Evolutionary conservation across 1,284 basidiomycete species (phyloP).

Genomic region (Stereum hirsutum): DNA sequence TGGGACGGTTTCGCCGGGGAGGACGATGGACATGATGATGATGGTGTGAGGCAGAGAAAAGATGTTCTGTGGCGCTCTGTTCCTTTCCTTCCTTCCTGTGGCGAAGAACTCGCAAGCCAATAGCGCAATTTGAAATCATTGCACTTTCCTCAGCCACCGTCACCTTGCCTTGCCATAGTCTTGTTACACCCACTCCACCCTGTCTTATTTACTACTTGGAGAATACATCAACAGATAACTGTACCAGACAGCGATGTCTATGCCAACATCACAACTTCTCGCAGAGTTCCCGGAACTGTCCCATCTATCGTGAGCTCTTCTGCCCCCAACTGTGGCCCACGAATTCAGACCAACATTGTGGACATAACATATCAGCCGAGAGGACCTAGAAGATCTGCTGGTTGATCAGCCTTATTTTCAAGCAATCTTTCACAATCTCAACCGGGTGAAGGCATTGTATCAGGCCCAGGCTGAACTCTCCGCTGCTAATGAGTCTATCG

Average conservation of each 20-base stretch:
- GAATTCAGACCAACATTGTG: background rate
- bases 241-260: constrained; percentile 8
- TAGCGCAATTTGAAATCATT: too few relatives aligned
- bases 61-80: too few relatives aligned
- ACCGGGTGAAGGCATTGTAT: constrained; percentile 65
- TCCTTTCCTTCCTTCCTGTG: too few relatives aligned
- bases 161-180: too few relatives aligned
- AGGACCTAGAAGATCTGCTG: constrained; percentile 84
- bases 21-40: constrained; percentile 40
- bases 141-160: too few relatives aligned
- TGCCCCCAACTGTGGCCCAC: background rate
- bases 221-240: too few relatives aligned
- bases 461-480: constrained; percentile 71
- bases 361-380: constrained; percentile 39
- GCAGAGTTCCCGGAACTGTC: constrained; percentile 65
- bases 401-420: constrained; percentile 79
- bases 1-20: constrained; percentile 62
- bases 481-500: constrained; percentile 75
- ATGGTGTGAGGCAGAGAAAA: too few relatives aligned
- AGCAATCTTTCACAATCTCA: constrained; percentile 74
- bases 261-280: constrained; percentile 39
- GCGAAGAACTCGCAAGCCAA: too few relatives aligned
- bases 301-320: constrained; percentile 48
- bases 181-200: too few relatives aligned
- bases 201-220: too few relatives aligned